Evolutionary conservation across 2,329 filamentous ascomycete species (phyloP).

Genomic region (Magnaporthales sp.): DNA sequence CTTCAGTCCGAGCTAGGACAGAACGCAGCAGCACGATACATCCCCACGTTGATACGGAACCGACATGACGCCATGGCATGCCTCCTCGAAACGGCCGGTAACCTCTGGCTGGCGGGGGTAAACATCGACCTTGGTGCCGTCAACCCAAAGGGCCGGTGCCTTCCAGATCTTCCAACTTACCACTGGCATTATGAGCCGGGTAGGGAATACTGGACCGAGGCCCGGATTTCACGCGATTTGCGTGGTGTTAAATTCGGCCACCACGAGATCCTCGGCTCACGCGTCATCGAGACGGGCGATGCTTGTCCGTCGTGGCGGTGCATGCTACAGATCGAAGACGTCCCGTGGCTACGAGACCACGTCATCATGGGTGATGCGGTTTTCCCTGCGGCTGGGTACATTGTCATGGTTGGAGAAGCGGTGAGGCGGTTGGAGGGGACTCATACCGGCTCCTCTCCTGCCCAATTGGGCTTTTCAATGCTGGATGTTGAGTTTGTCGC

Average conservation of each 20-base stretch:
- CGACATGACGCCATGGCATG: not conserved
- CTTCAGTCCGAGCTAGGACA: constrained; percentile 4
- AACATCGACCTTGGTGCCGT: not conserved
- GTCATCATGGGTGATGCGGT: constrained; percentile 32
- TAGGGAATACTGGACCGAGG: constrained; percentile 21
- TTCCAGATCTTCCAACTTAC: constrained; percentile 18
- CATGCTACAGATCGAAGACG: constrained; percentile 9
- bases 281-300: constrained; percentile 7
- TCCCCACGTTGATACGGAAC: constrained; percentile 6
- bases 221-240: constrained; percentile 19
- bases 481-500: constrained; percentile 5
- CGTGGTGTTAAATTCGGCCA: constrained; percentile 15
- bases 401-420: constrained; percentile 15
- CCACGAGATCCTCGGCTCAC: constrained; percentile 14
- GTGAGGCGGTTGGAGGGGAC: not conserved
- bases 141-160: not conserved
- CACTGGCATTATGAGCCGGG: constrained; percentile 17
- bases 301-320: constrained; percentile 11
- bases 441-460: not conserved
- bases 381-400: constrained; percentile 28
- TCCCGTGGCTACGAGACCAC: constrained; percentile 35
- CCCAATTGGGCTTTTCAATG: constrained; percentile 4
- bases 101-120: constrained; percentile 6
- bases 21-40: not conserved
- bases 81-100: constrained; percentile 7